Conservation (phyloP, 2,329 filamentous ascomycete genomes). For the Nigrograna mackinnonii region DNA sequence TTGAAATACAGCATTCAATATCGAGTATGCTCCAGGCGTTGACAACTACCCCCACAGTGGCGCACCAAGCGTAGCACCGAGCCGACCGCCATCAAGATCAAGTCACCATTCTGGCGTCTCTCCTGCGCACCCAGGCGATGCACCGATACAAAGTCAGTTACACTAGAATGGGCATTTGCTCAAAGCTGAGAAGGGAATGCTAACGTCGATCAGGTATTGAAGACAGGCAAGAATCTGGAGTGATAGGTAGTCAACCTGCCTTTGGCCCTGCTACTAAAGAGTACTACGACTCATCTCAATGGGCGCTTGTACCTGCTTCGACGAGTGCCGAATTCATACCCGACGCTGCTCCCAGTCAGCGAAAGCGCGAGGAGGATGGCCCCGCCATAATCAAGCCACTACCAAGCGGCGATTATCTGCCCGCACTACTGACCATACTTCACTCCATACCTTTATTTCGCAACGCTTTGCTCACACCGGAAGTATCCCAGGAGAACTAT, state of each 20-base stretch:
- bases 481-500: slow-evolving; percentile 52
- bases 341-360: slow-evolving; percentile 55
- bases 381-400: slow-evolving; percentile 63
- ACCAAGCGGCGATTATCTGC: slow-evolving; percentile 57
- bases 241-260: slow-evolving; percentile 46
- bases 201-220: slow-evolving; percentile 34
- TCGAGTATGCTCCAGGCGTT: slow-evolving; percentile 34
- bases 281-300: slow-evolving; percentile 57
- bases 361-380: slow-evolving; percentile 51
- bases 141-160: slow-evolving; percentile 36
- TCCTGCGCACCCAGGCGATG: slow-evolving; percentile 27
- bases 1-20: slow-evolving; percentile 31
- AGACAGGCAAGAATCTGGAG: slow-evolving; percentile 57
- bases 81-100: slow-evolving; percentile 37
- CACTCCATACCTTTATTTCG: slow-evolving; percentile 63
- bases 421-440: slow-evolving; percentile 63
- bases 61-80: slow-evolving; percentile 36
- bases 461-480: slow-evolving; percentile 58
- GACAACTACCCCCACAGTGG: slow-evolving; percentile 35
- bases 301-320: slow-evolving; percentile 59
- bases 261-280: slow-evolving; percentile 61
- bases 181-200: slow-evolving; percentile 2
- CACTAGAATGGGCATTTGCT: background rate
- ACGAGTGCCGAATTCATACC: slow-evolving; percentile 57
- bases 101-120: slow-evolving; percentile 35